These are phyloP conservation scores for Rhizopogon vulgaris DNA, from an alignment of 768 basidiomycete genomes.

Conservation along the genomic window DNA sequence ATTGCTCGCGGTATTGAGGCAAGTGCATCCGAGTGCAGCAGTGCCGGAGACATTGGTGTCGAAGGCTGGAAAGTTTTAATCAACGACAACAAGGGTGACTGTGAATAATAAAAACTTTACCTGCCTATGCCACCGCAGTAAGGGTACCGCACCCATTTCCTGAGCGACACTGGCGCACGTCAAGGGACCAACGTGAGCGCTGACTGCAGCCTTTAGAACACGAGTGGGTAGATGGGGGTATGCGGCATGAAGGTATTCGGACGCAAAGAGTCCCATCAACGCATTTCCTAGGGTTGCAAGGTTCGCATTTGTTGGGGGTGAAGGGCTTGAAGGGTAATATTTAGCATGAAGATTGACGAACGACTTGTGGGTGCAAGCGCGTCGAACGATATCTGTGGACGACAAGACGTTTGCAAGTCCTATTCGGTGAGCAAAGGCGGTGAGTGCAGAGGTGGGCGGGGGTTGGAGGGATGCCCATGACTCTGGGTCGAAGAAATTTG, in stretches of 20 bases:
- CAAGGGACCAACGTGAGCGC: slow-evolving; percentile 83
- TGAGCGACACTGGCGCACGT: slow-evolving; percentile 81
- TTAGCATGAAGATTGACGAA: slow-evolving; percentile 50
- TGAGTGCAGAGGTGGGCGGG: slow-evolving; percentile 62
- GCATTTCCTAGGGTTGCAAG: slow-evolving; percentile 78
- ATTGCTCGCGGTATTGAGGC: slow-evolving; percentile 83
- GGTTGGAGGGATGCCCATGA: slow-evolving; percentile 69
- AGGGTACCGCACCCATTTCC: slow-evolving; percentile 73
- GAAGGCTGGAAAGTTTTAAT: slow-evolving; percentile 32
- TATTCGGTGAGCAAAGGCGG: slow-evolving; percentile 72
- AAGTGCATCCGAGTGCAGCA: slow-evolving; percentile 81
- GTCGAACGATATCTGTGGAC: slow-evolving; percentile 51
- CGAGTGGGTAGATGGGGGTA: slow-evolving; percentile 92
- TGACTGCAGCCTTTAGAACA: slow-evolving; percentile 86
- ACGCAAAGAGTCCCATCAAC: slow-evolving; percentile 82
- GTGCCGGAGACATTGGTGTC: slow-evolving; percentile 39
- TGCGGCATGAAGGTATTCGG: slow-evolving; percentile 72
- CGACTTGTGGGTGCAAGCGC: slow-evolving; percentile 78
- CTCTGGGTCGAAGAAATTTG: slow-evolving; percentile 53
- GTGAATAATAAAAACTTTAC: slow-evolving; percentile 26
- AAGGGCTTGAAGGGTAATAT: slow-evolving; percentile 48
- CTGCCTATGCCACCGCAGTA: slow-evolving; percentile 77
- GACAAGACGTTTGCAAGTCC: slow-evolving; percentile 57
- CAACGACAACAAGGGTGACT: slow-evolving; percentile 2
- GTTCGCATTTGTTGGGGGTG: slow-evolving; percentile 65